These are phyloP conservation scores for Bathelium albidoporum DNA, from an alignment of 495 filamentous ascomycete genomes.

Conservation along the genomic window DNA sequence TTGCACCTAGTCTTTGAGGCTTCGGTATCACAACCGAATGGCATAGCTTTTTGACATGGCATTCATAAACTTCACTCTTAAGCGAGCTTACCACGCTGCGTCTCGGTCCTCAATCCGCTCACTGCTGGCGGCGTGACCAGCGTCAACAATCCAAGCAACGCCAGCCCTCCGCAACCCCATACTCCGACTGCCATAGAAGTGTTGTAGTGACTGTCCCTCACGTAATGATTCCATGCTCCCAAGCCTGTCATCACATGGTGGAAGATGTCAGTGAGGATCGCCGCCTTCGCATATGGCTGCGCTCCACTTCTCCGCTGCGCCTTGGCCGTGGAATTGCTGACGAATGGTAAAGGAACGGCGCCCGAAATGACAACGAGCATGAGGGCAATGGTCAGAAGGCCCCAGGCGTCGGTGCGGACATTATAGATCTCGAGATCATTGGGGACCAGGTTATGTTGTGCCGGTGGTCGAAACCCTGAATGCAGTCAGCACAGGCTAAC, in stretches of 20 bases:
- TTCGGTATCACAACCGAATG: no score
- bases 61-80: not conserved
- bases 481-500: not conserved
- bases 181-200: slow-evolving; percentile 19
- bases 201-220: slow-evolving; percentile 12
- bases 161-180: slow-evolving; percentile 3
- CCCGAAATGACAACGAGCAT: slow-evolving; percentile 18
- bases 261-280: slow-evolving; percentile 15
- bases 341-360: slow-evolving; percentile 16
- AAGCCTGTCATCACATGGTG: slow-evolving; percentile 19
- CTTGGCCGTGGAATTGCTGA: not conserved
- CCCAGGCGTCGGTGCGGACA: slow-evolving; percentile 20
- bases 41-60: no score
- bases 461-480: slow-evolving; percentile 1
- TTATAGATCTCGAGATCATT: slow-evolving; percentile 24
- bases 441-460: slow-evolving; percentile 1
- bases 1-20: no score
- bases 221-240: slow-evolving; percentile 17
- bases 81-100: not conserved
- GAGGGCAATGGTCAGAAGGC: slow-evolving; percentile 13
- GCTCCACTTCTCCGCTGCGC: slow-evolving; percentile 5
- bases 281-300: slow-evolving; percentile 18
- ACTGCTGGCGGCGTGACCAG: not conserved
- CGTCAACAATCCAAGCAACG: not conserved
- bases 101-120: not conserved